A percentile compares a stretch with the other conserved stretches of the same genome.
These are phyloP conservation scores for Cicer bijugum DNA, from an alignment of 306 rosid species.

Conservation along the genomic window DNA sequence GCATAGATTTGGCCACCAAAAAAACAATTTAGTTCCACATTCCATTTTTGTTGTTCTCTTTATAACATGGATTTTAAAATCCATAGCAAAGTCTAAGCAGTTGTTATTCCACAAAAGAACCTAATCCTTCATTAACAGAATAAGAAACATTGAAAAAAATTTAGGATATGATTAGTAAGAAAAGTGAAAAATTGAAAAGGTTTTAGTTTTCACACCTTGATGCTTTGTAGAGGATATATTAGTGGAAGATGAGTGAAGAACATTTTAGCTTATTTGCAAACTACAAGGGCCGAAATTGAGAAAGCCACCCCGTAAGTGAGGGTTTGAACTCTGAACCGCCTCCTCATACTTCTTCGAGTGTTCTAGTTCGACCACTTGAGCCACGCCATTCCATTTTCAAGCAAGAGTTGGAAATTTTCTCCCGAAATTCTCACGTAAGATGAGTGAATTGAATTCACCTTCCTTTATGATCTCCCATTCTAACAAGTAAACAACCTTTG, in stretches of 20 bases:
- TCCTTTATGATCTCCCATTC: not conserved
- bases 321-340: too few relatives aligned
- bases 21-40: slow-evolving; percentile 44
- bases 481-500: not conserved
- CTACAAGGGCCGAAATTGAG: slow-evolving; percentile 19
- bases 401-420: slow-evolving; percentile 27
- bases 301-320: slow-evolving; percentile 1
- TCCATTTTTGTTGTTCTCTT: slow-evolving; percentile 47
- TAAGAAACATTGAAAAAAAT: slow-evolving; percentile 26
- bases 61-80: slow-evolving; percentile 52
- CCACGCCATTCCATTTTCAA: slow-evolving; percentile 20
- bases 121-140: slow-evolving; percentile 36
- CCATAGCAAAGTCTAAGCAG: slow-evolving; percentile 49
- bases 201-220: slow-evolving; percentile 33
- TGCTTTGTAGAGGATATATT: slow-evolving; percentile 9
- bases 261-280: slow-evolving; percentile 33
- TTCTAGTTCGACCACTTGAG: not conserved
- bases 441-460: slow-evolving; percentile 22
- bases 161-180: slow-evolving; percentile 10
- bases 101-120: slow-evolving; percentile 41
- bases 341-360: too few relatives aligned
- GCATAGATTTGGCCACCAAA: slow-evolving; percentile 50
- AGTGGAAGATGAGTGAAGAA: slow-evolving; percentile 1
- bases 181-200: slow-evolving; percentile 28
- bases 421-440: slow-evolving; percentile 5